phyloP scores from a whole-genome alignment of 768 basidiomycete genomes.

The Phaeotremella skinneri region DNA sequence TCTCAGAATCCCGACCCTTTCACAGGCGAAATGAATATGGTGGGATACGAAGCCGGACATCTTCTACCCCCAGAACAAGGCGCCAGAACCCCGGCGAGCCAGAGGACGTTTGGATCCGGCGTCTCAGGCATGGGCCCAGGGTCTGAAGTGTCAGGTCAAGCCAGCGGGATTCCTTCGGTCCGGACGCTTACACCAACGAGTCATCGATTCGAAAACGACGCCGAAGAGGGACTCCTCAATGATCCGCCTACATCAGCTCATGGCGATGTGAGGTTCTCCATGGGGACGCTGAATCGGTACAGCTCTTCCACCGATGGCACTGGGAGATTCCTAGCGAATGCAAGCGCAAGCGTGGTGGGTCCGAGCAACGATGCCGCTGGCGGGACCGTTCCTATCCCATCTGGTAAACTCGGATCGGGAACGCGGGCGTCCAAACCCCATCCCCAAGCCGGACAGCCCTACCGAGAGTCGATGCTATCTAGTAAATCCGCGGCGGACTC shows the following conservation, averaged over 20 bases:
- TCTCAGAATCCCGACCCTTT: conserved; percentile 9
- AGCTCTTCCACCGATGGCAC: conserved; percentile 40
- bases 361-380: not conserved
- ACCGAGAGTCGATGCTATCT: conserved; percentile 36
- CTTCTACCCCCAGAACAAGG: not conserved
- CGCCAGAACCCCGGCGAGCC: not conserved
- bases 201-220: not conserved
- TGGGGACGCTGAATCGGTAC: conserved; percentile 41
- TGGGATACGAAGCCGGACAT: not conserved
- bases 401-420: conserved; percentile 1
- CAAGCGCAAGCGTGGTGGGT: conserved; percentile 11
- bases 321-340: conserved; percentile 26
- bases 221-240: conserved; percentile 5
- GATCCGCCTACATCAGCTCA: conserved; percentile 17
- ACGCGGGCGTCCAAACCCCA: not conserved
- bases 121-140: not conserved
- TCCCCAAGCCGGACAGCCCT: not conserved
- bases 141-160: not conserved
- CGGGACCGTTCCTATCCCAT: conserved; percentile 4
- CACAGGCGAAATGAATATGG: no score
- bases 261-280: conserved; percentile 49
- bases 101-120: not conserved
- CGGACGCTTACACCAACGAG: conserved; percentile 17
- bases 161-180: not conserved
- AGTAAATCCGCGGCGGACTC: conserved; percentile 43